A percentile compares a stretch with the other conserved stretches of the same genome.
Conservation (phyloP, 495 filamentous ascomycete species). For the Aspergillus baeticus region DNA sequence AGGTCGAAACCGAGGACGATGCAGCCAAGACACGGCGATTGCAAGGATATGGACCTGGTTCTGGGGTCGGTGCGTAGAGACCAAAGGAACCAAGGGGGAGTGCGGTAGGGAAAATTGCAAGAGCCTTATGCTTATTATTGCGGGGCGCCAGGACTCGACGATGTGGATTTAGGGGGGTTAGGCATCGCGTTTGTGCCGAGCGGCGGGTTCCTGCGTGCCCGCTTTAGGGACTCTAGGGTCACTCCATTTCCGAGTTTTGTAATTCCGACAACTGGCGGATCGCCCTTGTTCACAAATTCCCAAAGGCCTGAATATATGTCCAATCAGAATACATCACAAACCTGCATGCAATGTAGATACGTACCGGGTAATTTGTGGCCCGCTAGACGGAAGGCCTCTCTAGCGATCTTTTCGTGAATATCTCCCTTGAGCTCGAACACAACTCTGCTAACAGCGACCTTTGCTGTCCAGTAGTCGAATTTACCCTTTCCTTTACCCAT, state of each 20-base stretch:
- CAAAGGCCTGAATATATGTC: slow-evolving; percentile 70
- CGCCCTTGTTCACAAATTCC: slow-evolving; percentile 93
- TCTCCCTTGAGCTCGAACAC: slow-evolving; percentile 90
- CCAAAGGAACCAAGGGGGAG: slow-evolving; percentile 15
- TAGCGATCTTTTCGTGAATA: slow-evolving; percentile 89
- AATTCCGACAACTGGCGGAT: slow-evolving; percentile 84
- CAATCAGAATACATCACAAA: no score
- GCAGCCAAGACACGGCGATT: slow-evolving; percentile 47
- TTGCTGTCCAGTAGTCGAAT: slow-evolving; percentile 93
- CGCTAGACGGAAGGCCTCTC: slow-evolving; percentile 91
- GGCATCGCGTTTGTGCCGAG: slow-evolving; percentile 36
- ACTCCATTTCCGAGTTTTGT: slow-evolving; percentile 85
- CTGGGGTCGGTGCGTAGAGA: slow-evolving; percentile 53
- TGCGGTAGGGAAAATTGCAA: slow-evolving; percentile 14
- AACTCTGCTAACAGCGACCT: slow-evolving; percentile 82
- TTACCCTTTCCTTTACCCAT: slow-evolving; percentile 99
- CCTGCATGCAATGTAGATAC: slow-evolving; percentile 12
- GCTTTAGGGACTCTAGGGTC: slow-evolving; percentile 75
- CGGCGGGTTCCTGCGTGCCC: slow-evolving; percentile 66
- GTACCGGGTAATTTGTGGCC: slow-evolving; percentile 93
- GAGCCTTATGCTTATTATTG: slow-evolving; percentile 31
- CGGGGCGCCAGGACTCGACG: slow-evolving; percentile 37
- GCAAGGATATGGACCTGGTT: slow-evolving; percentile 61
- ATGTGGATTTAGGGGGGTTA: slow-evolving; percentile 35
- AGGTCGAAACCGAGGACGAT: slow-evolving; percentile 34